A percentile compares a stretch with the other conserved stretches of the same genome.
These are phyloP conservation scores for Naganishia randhawae DNA, from an alignment of 768 basidiomycete species.

Conservation along the genomic window DNA sequence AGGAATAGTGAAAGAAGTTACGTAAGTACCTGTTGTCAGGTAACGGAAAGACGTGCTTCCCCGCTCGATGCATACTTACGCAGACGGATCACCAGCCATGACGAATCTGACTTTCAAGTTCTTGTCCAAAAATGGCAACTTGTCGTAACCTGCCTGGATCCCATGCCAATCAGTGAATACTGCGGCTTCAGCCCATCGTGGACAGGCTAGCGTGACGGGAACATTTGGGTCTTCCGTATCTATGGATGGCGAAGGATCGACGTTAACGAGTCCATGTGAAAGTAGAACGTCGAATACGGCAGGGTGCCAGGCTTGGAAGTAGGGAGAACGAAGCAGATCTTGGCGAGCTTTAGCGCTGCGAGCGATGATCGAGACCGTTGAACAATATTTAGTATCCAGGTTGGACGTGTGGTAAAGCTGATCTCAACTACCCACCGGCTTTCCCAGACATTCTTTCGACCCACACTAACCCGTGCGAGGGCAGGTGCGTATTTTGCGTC, in stretches of 20 bases:
- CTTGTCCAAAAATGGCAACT: constrained; percentile 30
- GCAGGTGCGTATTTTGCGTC: constrained; percentile 8
- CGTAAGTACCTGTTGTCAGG: not conserved
- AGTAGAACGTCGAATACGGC: constrained; percentile 33
- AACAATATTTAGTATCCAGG: too few species aligned
- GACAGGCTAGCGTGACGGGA: constrained; percentile 37
- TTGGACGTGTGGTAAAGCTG: not conserved
- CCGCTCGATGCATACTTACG: constrained; percentile 8
- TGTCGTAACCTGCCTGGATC: constrained; percentile 38
- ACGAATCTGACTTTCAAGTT: constrained; percentile 37
- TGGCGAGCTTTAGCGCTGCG: not conserved
- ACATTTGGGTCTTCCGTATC: constrained; percentile 10
- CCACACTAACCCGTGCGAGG: constrained; percentile 22
- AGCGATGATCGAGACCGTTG: not conserved
- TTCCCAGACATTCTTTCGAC: constrained; percentile 26
- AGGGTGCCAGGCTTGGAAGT: constrained; percentile 37
- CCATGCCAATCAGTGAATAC: constrained; percentile 35
- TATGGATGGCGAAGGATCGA: not conserved
- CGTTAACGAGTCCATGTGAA: constrained; percentile 33
- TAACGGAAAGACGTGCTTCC: not conserved
- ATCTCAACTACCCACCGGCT: not conserved
- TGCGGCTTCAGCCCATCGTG: constrained; percentile 38
- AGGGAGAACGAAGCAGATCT: constrained; percentile 32
- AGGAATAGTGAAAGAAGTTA: not conserved
- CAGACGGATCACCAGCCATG: constrained; percentile 37